Evolutionary conservation across 108 stramenopile genomes (phyloP).

Genomic region (Cylindrotheca closterium): DNA sequence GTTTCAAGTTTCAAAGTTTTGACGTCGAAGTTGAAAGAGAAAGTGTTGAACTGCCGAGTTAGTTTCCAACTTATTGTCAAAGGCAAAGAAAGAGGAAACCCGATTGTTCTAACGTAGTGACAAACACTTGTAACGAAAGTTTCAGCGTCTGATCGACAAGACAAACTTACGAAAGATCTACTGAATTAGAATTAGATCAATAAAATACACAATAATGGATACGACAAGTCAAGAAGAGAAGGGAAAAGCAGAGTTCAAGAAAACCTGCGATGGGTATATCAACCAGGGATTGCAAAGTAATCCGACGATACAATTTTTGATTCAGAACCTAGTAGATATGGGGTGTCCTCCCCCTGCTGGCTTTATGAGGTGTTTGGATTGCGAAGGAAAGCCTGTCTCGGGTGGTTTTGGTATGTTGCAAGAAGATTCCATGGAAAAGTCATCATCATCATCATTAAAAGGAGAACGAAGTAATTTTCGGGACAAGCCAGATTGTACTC

Average conservation of each 20-base stretch:
- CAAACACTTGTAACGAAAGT: no score
- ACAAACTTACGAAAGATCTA: no score
- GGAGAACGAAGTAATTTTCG: neutral
- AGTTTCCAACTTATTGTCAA: no score
- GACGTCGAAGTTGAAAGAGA: no score
- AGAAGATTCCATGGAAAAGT: conserved; percentile 37
- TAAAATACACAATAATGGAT: no score
- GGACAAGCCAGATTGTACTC: conserved; percentile 29
- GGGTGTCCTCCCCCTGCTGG: conserved; percentile 78
- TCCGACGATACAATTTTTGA: conserved; percentile 76
- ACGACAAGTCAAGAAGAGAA: neutral
- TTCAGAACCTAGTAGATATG: conserved; percentile 60
- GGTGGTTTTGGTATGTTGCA: conserved; percentile 85
- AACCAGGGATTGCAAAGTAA: conserved; percentile 59
- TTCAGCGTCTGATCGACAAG: no score
- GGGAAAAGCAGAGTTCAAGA: neutral
- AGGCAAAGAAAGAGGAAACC: no score
- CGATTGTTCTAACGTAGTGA: no score
- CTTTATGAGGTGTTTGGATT: conserved; percentile 76
- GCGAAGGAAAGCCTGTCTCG: conserved; percentile 65
- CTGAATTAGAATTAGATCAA: no score
- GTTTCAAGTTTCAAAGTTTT: no score
- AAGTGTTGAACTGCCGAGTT: no score
- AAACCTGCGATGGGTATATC: conserved; percentile 68
- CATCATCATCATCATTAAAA: neutral